Percentiles rank a stretch among this genome's conserved stretches.
These are phyloP conservation scores for Prunella vulgaris DNA, from an alignment of 257 asterid species.

Conservation along the genomic window DNA sequence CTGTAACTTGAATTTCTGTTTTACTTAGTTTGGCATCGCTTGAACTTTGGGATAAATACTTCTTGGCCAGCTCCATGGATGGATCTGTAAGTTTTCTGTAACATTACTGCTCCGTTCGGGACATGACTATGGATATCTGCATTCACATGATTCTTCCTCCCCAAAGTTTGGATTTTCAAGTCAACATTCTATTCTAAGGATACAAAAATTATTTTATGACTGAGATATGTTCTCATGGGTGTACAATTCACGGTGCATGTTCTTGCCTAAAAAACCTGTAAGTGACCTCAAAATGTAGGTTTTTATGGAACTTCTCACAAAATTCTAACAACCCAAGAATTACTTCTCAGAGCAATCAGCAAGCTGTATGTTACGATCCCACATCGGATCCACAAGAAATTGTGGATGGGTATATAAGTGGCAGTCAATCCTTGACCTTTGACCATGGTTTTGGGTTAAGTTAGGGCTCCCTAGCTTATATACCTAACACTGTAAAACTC, in stretches of 20 bases:
- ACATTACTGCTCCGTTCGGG: slow-evolving; percentile 1
- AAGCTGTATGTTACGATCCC: too few species aligned
- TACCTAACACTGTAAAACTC: too few species aligned
- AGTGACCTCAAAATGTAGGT: not conserved
- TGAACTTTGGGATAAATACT: slow-evolving; percentile 61
- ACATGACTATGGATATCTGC: not conserved
- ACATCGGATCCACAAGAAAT: too few species aligned
- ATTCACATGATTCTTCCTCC: not conserved
- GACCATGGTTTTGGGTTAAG: too few species aligned
- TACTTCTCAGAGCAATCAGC: too few species aligned
- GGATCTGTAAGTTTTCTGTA: slow-evolving; percentile 73
- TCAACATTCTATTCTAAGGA: not conserved
- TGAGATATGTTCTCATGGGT: not conserved
- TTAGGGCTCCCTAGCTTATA: too few species aligned
- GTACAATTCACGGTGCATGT: not conserved
- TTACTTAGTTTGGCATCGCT: slow-evolving; percentile 64
- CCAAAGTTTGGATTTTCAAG: not conserved
- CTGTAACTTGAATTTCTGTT: slow-evolving; percentile 43
- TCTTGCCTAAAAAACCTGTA: not conserved
- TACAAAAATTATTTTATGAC: not conserved
- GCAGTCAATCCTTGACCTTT: too few species aligned
- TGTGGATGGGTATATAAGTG: too few species aligned
- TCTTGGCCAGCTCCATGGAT: slow-evolving; percentile 95
- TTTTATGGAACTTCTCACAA: too few species aligned
- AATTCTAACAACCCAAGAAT: too few species aligned